A percentile compares a stretch with the other conserved stretches of the same genome.
Evolutionary conservation across 139 green algal genomes (phyloP).

Genomic region (Coelastrella sp.): DNA sequence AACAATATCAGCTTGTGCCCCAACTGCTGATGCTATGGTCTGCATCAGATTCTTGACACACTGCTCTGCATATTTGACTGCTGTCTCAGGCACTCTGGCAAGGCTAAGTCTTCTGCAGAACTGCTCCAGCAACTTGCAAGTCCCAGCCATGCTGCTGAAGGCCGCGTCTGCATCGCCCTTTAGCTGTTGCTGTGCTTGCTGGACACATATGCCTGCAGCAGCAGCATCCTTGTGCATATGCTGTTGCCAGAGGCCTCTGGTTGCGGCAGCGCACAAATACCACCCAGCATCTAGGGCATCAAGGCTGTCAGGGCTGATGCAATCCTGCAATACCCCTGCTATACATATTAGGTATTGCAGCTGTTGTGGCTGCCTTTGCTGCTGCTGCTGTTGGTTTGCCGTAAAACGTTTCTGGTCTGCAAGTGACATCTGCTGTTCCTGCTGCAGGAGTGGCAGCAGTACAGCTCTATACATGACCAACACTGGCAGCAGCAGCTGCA

Average conservation of each 20-base stretch:
- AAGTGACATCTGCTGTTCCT: neutral
- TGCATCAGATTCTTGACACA: neutral
- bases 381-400: neutral
- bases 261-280: slow-evolving; percentile 1
- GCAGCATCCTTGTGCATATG: neutral
- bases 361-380: neutral
- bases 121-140: neutral
- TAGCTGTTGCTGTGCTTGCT: neutral
- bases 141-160: neutral
- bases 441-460: slow-evolving; percentile 4
- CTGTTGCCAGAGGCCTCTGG: neutral
- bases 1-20: neutral
- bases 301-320: neutral
- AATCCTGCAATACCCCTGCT: neutral
- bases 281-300: slow-evolving; percentile 14
- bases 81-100: neutral
- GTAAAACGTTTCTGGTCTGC: neutral
- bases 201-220: neutral
- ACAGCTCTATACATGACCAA: neutral
- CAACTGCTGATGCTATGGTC: neutral
- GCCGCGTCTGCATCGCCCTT: neutral
- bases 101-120: neutral
- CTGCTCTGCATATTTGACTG: neutral
- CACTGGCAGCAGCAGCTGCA: slow-evolving; percentile 19
- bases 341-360: neutral